Base-by-base conservation (phyloP, 176 grass and related monocot species). In the Aegilops longissima region DNA sequence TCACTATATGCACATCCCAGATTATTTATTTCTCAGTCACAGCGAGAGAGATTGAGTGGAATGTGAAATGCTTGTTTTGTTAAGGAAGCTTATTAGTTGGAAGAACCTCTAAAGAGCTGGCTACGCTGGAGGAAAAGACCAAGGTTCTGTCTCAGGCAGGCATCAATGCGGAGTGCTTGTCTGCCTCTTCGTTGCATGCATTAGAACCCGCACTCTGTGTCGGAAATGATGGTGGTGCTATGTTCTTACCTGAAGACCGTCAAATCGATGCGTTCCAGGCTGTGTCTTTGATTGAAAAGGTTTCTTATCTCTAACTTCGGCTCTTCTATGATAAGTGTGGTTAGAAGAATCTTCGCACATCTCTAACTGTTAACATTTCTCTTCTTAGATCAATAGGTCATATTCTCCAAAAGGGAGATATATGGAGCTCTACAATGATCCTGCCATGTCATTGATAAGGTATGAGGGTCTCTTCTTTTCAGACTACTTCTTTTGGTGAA, bases 261-360 rank as follows among this genome's bases (percentile, higher is more conserved):
- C 93, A 98, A 54, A 70, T 98, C 58, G 96, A 95, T 87, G 96
- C 93, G 0, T 88, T 85, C 79, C 84, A 89, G 88, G 86, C 96
- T 13, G 90, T 95, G 78, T 93, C 96, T 47, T 95, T 88, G 62
- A 95, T 98, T 76, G 86, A 95, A 92, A 92, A 98, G 93, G 96
- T 98, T 75, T 83, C 25, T 70, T 79, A 16, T 74, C 1, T 36
- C 47, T 2, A 66, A 42, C 36, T 69, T 54, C 4, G 29, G 17
- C 80, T 66, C 23, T 65, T 89, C 65, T 83, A 21, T 74, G 10
- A 66, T 59, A 79, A 12, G 39, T 45, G 67, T 30, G 20, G 8
- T 49, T 34, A 78, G 12, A 65, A 56, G 13, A 71, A 42, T 73
- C 52, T 39, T 39, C 2, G 2, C 29, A 30, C 8, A 1, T 58